phyloP scores from a whole-genome alignment of 805 yeast species.

The Candida vartiovaarae region DNA sequence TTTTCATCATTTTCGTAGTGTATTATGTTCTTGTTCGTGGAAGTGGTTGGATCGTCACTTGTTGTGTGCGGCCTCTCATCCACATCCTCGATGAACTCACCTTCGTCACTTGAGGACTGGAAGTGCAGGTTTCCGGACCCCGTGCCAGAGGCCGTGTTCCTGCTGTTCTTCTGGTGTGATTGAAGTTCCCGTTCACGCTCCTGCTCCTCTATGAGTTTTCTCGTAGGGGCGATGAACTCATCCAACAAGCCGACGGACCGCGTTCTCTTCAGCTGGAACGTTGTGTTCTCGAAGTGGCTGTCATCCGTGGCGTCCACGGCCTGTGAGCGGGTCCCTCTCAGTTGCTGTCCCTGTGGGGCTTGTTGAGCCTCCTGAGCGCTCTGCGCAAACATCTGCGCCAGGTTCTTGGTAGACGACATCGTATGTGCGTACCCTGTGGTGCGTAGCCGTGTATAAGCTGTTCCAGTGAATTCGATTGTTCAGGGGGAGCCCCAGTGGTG shows the following conservation, averaged over 20 bases:
- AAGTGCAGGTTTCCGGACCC: background rate
- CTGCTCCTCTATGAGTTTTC: conserved; percentile 30
- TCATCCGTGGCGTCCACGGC: conserved; percentile 67
- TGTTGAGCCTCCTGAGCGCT: conserved; percentile 1
- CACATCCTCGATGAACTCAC: background rate
- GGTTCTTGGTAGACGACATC: conserved; percentile 15
- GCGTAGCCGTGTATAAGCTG: no score
- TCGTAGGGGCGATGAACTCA: conserved; percentile 50
- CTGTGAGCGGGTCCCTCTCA: conserved; percentile 13
- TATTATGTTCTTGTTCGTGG: conserved; percentile 9
- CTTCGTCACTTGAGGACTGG: background rate
- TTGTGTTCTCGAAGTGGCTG: conserved; percentile 58
- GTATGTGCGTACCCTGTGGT: background rate
- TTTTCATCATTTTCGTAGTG: conserved; percentile 16
- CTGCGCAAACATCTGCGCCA: conserved; percentile 19
- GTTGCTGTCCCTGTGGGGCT: conserved; percentile 3
- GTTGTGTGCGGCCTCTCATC: background rate
- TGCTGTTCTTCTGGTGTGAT: background rate
- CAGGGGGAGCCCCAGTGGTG: no score
- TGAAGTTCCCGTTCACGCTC: conserved; percentile 2
- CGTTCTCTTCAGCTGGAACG: conserved; percentile 74
- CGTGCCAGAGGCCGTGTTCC: background rate
- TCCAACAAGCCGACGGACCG: conserved; percentile 77
- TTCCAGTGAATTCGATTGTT: no score
- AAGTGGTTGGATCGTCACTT: background rate